Percentiles rank a stretch among this genome's conserved stretches.
These are phyloP conservation scores for Gossypium mustelinum DNA, from an alignment of 345 rosid genomes.

Conservation along the genomic window DNA sequence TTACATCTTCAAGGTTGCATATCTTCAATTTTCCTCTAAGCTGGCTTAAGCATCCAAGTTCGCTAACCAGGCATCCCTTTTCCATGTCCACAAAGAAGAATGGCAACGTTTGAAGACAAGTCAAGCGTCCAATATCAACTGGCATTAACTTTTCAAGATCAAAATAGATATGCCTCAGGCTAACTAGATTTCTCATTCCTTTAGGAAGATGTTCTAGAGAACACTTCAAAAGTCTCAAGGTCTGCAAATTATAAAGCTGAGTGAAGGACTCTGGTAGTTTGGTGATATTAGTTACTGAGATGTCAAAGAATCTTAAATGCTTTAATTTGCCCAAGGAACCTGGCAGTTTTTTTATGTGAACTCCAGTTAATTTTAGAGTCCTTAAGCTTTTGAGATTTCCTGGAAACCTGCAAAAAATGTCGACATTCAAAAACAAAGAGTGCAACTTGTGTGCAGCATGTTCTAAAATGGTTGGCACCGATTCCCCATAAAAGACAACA, in stretches of 20 bases:
- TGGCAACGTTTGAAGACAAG: neutral
- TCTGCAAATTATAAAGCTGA: neutral
- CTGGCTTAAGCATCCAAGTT: neutral
- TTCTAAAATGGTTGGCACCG: neutral
- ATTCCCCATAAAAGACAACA: neutral
- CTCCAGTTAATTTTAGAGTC: neutral
- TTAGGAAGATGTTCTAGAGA: neutral
- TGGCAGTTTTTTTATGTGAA: neutral
- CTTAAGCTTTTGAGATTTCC: neutral
- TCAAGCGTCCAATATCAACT: neutral
- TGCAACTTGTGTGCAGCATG: neutral
- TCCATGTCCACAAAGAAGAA: neutral
- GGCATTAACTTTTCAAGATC: neutral
- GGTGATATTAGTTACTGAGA: neutral
- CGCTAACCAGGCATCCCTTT: neutral
- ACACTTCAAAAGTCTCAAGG: neutral
- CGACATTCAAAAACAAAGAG: neutral
- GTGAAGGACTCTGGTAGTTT: neutral
- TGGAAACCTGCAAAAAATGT: no score
- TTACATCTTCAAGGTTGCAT: neutral
- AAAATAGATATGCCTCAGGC: neutral
- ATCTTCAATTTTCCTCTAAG: neutral
- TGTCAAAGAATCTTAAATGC: neutral
- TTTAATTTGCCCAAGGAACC: neutral
- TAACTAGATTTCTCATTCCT: neutral